Base-by-base conservation (phyloP, 164 flowering plant species). In the Nelumbo lutea region DNA sequence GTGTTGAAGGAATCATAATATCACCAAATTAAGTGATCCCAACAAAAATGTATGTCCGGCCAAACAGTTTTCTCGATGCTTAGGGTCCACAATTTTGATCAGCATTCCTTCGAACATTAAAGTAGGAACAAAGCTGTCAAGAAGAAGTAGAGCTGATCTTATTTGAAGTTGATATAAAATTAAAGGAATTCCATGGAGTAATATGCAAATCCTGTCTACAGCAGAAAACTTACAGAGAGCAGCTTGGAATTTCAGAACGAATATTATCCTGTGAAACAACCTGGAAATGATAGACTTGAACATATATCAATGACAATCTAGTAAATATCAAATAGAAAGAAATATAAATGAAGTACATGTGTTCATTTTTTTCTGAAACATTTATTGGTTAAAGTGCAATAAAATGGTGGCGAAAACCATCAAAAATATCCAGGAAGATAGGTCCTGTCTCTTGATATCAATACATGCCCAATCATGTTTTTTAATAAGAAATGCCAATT, bases 11-110 rank as follows among this genome's bases (percentile, higher is more conserved):
- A 66, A 67, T 61, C 15, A 70, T 53, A 73, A 66, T 39, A 62
- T 76, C 65, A 93, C 98, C 91, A 67, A 75, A 52, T 80, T 45
- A 55, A 62, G 42, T 15, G 86, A 64, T 27, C 87, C 91, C 78
- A 93, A 68, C 72, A 93, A 38, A 78, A 89, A 90, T 9, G 86
- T 87, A 75, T 83, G 84, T 66, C 84, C 88, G 43, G 76, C 72
- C 80, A 93, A 77, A 80, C 92, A 90, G 40, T 76, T 83, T 71
- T 83, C 85, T 58, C 96, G 90, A 77, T 77, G 52, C 51, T 68
- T 76, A 5, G 88, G 80, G 52, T 82, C 90, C 40, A 78, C 85
- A 69, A 90, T 68, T 75, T 83, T 82, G 70, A 89, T 73, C 4
- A 85, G 68, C 5, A 68, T 75, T 51, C 88, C 92, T 71, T 79